phyloP scores from a whole-genome alignment of 768 basidiomycete species.

The Trametes punicea region DNA sequence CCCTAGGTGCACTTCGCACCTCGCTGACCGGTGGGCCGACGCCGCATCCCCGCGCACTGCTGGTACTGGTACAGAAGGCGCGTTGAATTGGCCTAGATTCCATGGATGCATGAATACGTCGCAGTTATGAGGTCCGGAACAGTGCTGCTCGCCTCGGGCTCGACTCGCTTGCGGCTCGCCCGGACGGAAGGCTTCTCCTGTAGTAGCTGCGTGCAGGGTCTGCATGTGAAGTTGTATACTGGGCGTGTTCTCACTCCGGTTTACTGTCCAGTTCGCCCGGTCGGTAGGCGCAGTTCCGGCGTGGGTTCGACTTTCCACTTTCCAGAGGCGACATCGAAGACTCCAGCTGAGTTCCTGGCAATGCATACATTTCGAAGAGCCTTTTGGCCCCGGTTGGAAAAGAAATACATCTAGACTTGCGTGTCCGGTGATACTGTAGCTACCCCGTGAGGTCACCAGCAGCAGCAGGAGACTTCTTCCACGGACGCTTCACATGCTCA shows the following conservation, averaged over 20 bases:
- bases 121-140: not conserved
- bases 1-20: not conserved
- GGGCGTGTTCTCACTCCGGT: not conserved
- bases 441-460: no score
- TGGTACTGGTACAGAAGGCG: no score
- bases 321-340: not conserved
- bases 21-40: not conserved
- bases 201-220: not conserved
- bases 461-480: no score
- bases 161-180: not conserved
- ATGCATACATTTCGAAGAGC: no score
- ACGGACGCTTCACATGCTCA: not conserved
- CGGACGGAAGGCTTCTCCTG: not conserved
- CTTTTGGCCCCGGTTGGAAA: no score
- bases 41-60: not conserved
- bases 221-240: no score
- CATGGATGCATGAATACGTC: no score
- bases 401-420: no score
- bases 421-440: no score
- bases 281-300: slow-evolving; percentile 3
- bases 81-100: not conserved
- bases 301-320: not conserved
- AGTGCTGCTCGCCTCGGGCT: slow-evolving; percentile 3
- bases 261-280: not conserved
- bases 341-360: no score